Evolutionary conservation across 192 early-diverging fungal species (phyloP), one percentile per base, ranked within the genome.

Genomic region (Geranomyces variabilis): DNA sequence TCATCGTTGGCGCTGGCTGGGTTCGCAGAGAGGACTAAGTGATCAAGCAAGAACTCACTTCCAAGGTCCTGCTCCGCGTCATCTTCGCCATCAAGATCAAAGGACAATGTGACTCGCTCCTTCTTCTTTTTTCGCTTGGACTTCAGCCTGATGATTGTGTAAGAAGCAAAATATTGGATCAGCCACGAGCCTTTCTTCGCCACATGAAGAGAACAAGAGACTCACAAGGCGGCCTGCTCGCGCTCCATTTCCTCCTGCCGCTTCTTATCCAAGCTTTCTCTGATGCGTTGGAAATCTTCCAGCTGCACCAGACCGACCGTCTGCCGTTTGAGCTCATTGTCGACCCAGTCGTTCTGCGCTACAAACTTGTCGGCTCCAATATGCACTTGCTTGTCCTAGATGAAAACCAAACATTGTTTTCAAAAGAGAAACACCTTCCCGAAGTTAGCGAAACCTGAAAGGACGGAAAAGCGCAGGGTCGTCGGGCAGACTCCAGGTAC

Each of bases 251-350:
- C 89, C 71, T 94, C 93, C 49, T 66, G 63, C n/a, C 73, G 47
- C 64, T 86, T 80, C 45, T 81, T 71, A 69, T 98, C 91, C 1
- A 96, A 75, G 43, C 90, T 86, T 66, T 88, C 87, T 36, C 90
- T 80, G 62, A 95, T 96, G 56, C 92, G 87, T 51, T 93, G 89
- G 68, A 96, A 98, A 56, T 98, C 94, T 64, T 93, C 89, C 29
- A 96, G 82, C 65, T 91, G 82, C 0, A 96, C 93, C 29, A 98
- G 80, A 46, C 96, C 96, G 48, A 96, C 85, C 0, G 96, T 96
- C 44, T 90, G 90, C n/a, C 82, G 86, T 74, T 94, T 96, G 31
- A 98, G 85, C 30, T 90, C 89, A 64, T 84, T 86, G 69, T 98
- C 95, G 1, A 94, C 87, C 74, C 85, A 86, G 36, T 87, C 88